Percentiles rank a stretch among this genome's conserved stretches.
These are phyloP conservation scores for Penicillium sp. DNA, from an alignment of 2,329 filamentous ascomycete genomes.

Conservation along the genomic window DNA sequence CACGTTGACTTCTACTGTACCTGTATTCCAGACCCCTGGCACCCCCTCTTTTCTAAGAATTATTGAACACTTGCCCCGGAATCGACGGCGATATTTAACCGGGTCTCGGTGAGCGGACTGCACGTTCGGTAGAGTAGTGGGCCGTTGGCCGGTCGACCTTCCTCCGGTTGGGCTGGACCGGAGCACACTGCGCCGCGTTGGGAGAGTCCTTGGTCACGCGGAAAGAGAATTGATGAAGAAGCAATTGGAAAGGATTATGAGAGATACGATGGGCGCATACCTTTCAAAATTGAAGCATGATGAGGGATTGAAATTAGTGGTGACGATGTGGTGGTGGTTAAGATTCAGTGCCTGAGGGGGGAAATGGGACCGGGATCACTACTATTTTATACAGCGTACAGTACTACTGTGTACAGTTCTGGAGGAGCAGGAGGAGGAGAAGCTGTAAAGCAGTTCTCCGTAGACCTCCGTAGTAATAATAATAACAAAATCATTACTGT, in stretches of 20 bases:
- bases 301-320: background rate
- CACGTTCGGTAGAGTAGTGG: slow-evolving; percentile 28
- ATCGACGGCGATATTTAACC: slow-evolving; percentile 29
- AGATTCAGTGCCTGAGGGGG: background rate
- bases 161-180: slow-evolving; percentile 32
- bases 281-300: background rate
- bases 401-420: too few relatives aligned
- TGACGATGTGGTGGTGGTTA: background rate
- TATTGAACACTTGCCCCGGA: slow-evolving; percentile 2
- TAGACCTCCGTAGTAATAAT: too few relatives aligned
- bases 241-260: background rate
- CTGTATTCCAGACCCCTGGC: background rate
- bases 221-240: background rate
- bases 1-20: background rate
- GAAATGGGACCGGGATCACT: background rate
- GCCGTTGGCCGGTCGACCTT: slow-evolving; percentile 35
- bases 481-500: too few relatives aligned
- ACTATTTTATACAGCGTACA: background rate
- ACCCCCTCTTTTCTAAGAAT: background rate
- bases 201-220: slow-evolving; percentile 3
- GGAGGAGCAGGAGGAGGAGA: too few relatives aligned
- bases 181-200: slow-evolving; percentile 41
- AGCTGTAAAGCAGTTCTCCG: too few relatives aligned
- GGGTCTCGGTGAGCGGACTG: slow-evolving; percentile 28
- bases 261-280: background rate